Conservation (phyloP, 2,329 filamentous ascomycete genomes). For the Nemania abortiva region DNA sequence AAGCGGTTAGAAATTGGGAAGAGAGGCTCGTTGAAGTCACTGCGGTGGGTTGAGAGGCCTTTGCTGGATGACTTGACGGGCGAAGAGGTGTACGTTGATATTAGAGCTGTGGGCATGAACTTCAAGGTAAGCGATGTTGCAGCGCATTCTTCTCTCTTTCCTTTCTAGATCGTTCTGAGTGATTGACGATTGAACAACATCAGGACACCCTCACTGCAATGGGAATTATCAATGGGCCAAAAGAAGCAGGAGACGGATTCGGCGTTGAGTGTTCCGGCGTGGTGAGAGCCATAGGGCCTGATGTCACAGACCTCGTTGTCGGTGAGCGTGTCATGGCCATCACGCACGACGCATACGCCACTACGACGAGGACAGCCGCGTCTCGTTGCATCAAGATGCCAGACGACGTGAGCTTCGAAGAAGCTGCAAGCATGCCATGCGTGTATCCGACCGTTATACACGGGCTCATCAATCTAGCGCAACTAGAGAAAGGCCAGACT, state of each 20-base stretch:
- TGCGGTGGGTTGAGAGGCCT: slow-evolving; percentile 29
- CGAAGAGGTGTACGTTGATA: slow-evolving; percentile 29
- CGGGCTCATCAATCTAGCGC: slow-evolving; percentile 22
- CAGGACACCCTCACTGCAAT: slow-evolving; percentile 25
- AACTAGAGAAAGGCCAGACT: slow-evolving; percentile 23
- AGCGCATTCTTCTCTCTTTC: too few species aligned
- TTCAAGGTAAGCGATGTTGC: slow-evolving; percentile 32
- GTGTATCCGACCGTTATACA: slow-evolving; percentile 35
- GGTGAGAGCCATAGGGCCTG: slow-evolving; percentile 18
- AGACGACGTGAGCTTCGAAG: slow-evolving; percentile 33
- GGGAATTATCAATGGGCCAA: slow-evolving; percentile 21
- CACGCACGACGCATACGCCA: slow-evolving; percentile 6
- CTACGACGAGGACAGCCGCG: background rate
- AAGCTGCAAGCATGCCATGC: slow-evolving; percentile 34
- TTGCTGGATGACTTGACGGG: background rate
- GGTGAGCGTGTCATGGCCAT: slow-evolving; percentile 35
- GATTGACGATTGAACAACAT: slow-evolving; percentile 14
- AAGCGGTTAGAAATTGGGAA: slow-evolving; percentile 27
- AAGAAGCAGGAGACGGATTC: slow-evolving; percentile 23
- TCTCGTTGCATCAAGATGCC: slow-evolving; percentile 28
- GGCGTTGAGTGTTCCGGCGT: slow-evolving; percentile 35
- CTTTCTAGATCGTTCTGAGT: too few species aligned
- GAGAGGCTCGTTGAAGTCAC: slow-evolving; percentile 23
- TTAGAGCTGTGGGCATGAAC: slow-evolving; percentile 36
- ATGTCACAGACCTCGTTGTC: slow-evolving; percentile 11